Evolutionary conservation across 2,329 filamentous ascomycete species (phyloP), one percentile per base, ranked within the genome.

Genomic region (Aspergillus uvarum): DNA sequence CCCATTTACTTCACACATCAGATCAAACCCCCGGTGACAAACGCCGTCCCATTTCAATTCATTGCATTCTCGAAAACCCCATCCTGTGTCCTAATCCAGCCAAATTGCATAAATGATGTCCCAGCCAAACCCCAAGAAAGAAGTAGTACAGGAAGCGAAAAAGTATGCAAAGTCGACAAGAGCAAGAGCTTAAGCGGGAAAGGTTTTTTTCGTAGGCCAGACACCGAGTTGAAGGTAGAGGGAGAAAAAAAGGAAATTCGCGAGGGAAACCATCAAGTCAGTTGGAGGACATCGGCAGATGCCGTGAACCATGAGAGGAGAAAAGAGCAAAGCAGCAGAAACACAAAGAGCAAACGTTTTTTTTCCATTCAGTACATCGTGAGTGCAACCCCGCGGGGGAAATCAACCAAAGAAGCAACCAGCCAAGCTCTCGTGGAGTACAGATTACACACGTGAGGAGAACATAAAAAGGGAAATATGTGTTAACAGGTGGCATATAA

Each of bases 361-460:
- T 70, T 68, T 66, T 70, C 65, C 66, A 68, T 73, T 74, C 72
- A 72, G 68, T 74, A 74, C 71, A 70, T 72, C 69, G 63, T 70
- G 65, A 73, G 68, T 68, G 70, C 68, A 69, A 66, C 61, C 65
- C 60, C 59, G 66, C 65, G 57, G 59, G 26, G 63, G 59, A 67
- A 63, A 66, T 64, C 58, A 63, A 67, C 53, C 63, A 60, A 56
- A 57, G 60, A 66, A 65, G 58, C 51, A 68, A 62, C 71, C 72
- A 74, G 67, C 72, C 73, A 73, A 72, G 70, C 70, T 74, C 73
- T 72, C 71, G 67, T 65, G 67, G 68, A 76, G 73, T 73, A 75
- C 70, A 76, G 72, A 76, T 74, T 76, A 76, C 74, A 76, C 71
- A 72, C 66, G 70, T 69, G 67, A 71, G 67, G 69, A 68, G 65